Base-by-base conservation (phyloP, 23 red algal species). In the Porphyridium purpureum region DNA sequence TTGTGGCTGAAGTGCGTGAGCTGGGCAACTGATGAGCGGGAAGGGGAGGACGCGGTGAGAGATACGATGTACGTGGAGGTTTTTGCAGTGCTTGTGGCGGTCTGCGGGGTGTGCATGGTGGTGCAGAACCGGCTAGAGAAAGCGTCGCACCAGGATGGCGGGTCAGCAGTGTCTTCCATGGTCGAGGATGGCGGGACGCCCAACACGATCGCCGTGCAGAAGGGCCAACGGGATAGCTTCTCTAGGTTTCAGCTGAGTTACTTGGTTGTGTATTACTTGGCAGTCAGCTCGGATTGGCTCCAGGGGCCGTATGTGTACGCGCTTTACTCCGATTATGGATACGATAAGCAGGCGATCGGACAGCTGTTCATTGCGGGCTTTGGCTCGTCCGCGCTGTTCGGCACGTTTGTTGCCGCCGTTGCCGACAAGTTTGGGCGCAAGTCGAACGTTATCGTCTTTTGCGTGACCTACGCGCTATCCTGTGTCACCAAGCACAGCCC, bases 301-400 rank as follows among this genome's bases (percentile, higher is more conserved):
- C 88, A 94, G 66, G 88, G 88, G 24, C 78, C 88, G 21, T 83
- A 78, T 53, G 88, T 94, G 31, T 94, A 94, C 50, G 88, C 88
- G 11, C 72, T 94, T 3, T 94, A 94, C 52, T 60, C 77, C 15
- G 70, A 70, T 26, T 94, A 94, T 55, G 88, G 88, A 2, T 94
- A 76, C 41, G 72, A 51, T 4, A 94, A 94, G 68, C 42, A 33
- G 9, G 76, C 68, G n/a, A 85, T 94, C 36, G 88, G 76, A 4
- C 73, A 76, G 28, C 69, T 94, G 17, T 94, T 94, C 41, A 84
- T 94, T 49, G 76, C 88, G 31, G 88, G 88, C 7, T 94, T 84
- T 42, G 88, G 78, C 27, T 81, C 78, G 6, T 83, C 76, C 40
- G 69, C 69, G 35, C 17, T 94, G n/a, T 79, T 94, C 33, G 88